Evolutionary conservation across 768 basidiomycete genomes (phyloP).

Genomic region (Imleria badia): DNA sequence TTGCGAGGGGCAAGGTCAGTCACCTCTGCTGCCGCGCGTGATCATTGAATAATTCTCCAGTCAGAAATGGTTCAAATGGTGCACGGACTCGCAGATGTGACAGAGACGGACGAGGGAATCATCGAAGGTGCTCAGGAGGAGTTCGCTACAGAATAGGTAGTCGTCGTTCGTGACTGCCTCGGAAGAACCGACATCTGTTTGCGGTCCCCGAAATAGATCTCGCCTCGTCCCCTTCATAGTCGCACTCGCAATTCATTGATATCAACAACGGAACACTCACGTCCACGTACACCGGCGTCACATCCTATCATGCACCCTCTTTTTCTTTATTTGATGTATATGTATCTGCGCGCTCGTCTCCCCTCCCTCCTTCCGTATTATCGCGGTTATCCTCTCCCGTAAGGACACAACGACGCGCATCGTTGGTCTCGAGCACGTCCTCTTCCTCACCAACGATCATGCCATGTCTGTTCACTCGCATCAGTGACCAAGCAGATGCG

Average conservation of each 20-base stretch:
- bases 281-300: constrained; percentile 55
- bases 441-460: constrained; percentile 57
- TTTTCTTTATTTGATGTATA: constrained; percentile 71
- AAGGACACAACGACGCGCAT: constrained; percentile 36
- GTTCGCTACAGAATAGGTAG: no score
- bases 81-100: no score
- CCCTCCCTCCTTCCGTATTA: constrained; percentile 39
- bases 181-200: constrained; percentile 14
- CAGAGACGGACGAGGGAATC: no score
- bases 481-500: constrained; percentile 16
- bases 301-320: constrained; percentile 75
- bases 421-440: constrained; percentile 34
- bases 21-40: no score
- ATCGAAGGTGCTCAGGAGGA: no score
- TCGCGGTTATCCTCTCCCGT: constrained; percentile 29
- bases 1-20: no score
- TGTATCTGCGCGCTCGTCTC: constrained; percentile 63
- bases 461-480: constrained; percentile 52
- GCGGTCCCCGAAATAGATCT: constrained; percentile 13
- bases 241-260: constrained; percentile 23
- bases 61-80: no score
- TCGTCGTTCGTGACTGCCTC: no score
- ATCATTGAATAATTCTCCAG: no score
- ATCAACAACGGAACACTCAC: constrained; percentile 49
- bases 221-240: constrained; percentile 21